Evolutionary conservation across 140 eudicot genomes (phyloP).

Genomic region (Anethum foeniculum): DNA sequence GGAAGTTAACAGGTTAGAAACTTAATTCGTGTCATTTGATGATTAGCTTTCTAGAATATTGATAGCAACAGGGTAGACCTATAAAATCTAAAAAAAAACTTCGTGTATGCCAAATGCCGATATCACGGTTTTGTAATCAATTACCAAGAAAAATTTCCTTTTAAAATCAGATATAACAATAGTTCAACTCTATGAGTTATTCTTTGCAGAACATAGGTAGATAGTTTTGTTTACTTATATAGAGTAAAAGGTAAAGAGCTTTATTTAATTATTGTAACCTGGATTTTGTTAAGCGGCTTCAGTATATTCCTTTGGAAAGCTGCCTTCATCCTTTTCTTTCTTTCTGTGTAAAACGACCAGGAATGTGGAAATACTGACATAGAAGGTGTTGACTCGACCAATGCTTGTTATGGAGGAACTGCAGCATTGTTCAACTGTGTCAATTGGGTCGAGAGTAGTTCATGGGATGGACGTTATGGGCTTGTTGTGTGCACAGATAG

Average conservation of each 20-base stretch:
- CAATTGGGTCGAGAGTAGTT: conserved; percentile 88
- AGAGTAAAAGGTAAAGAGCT: not conserved
- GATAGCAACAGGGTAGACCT: not conserved
- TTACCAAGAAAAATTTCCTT: not conserved
- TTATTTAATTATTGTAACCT: not conserved
- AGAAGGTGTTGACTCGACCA: conserved; percentile 76
- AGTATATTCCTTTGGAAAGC: not conserved
- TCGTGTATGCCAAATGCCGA: not conserved
- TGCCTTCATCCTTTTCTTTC: not conserved
- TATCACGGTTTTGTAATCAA: not conserved
- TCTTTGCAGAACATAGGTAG: not conserved
- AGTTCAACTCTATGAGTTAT: not conserved
- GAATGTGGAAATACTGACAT: conserved; percentile 85
- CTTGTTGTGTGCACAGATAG: conserved; percentile 95
- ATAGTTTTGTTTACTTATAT: not conserved
- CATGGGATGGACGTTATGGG: conserved; percentile 98
- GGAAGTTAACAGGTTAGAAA: not conserved
- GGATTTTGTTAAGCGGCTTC: not conserved
- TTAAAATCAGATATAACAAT: not conserved
- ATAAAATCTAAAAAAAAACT: not conserved
- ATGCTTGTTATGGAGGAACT: conserved; percentile 94
- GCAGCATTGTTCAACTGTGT: conserved; percentile 93
- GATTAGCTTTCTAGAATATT: not conserved
- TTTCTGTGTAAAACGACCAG: conserved; percentile 23
- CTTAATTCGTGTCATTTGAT: not conserved